Evolutionary conservation across 495 filamentous ascomycete genomes (phyloP), one percentile per base, ranked within the genome.

Genomic region (Parachaetomium inaequale): DNA sequence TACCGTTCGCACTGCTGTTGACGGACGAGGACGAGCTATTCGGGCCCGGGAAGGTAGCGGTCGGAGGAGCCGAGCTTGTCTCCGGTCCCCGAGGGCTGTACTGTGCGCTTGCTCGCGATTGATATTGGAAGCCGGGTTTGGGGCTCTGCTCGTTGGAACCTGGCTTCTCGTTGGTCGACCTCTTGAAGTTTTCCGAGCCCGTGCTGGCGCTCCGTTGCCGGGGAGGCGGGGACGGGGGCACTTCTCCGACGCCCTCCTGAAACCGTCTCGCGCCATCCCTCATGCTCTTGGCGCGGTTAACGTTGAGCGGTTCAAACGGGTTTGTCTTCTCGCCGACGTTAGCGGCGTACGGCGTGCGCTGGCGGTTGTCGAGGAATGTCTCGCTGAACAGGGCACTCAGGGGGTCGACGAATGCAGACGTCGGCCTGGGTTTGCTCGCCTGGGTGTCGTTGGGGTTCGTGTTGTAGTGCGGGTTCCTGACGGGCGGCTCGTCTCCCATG

Each of bases 271-370:
- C 62, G 42, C 57, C 56, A 15, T 73, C 71, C 19, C 68, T 68
- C 52, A 66, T 74, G 64, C 74, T 78, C 66, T 74, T 80, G 12
- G 76, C 73, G 15, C 77, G 70, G 59, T 69, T 71, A 17, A 79
- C 46, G 47, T 63, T 70, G 56, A 64, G 68, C 12, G 69, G 74
- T 47, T 81, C 81, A 46, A 81, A 81, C 0, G 79, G 74, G 49
- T 81, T 79, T 0, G 85, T 87, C 76, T 82, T 89, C 68, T 94
- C 91, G 17, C 89, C 89, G 54, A 85, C 83, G 31, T 82, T 73
- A 3, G 80, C 83, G 38, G 85, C 81, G 68, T 96, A 94, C 0
- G 87, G 84, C 8, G 86, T 88, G 58, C 89, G 85, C 26, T 81
- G 73, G 11, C 89, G 81, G 21, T 71, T 74, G 58, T 83, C 81